Base-by-base conservation (phyloP, 2,329 filamentous ascomycete genomes). In the Fusarium gaditjirri region DNA sequence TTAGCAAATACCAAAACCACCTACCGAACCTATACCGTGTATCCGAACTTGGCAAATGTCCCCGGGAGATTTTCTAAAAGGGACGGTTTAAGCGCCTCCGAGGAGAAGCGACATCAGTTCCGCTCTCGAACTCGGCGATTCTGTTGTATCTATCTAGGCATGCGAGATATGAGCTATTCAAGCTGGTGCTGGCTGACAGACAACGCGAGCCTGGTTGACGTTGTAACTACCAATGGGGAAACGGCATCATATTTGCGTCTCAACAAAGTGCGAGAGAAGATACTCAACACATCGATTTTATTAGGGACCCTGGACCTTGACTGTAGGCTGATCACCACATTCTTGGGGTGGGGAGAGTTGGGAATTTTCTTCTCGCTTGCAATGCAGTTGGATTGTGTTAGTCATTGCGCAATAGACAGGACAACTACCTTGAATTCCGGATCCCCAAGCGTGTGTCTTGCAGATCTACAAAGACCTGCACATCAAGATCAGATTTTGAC, bases 221-320 rank as follows among this genome's bases (percentile, higher is more conserved):
- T 31, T 25, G 25, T n/a, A 31, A n/a, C 10, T 21, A 19, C 65
- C 60, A 70, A 70, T 65, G 17, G 35, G 29, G 31, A 31, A 39
- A 38, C 38, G 31, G n/a, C n/a, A 56, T 50, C n/a, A 43, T 29
- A 49, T 39, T 61, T 23, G 54, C 39, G 39, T 53, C 69, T 59
- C 70, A 72, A 66, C 70, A 70, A 62, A 65, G 64, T 29, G 55
- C n/a, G 29, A 43, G 47, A 55, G n/a, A 41, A 68, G 52, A 54
- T 54, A 65, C 70, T 63, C 60, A 70, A 74, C 65, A 70, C 39
- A 55, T 50, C 55, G 56, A 43, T 38, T 47, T 55, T 59, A 49
- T 52, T 61, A 73, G 56, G 65, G 72, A 53, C 74, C 68, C 72
- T 68, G 62, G 68, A 69, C 68, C 63, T 70, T 76, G 74, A 39